Evolutionary conservation across 2,329 filamentous ascomycete genomes (phyloP), one percentile per base, ranked within the genome.

Genomic region (Diaporthe sp.): DNA sequence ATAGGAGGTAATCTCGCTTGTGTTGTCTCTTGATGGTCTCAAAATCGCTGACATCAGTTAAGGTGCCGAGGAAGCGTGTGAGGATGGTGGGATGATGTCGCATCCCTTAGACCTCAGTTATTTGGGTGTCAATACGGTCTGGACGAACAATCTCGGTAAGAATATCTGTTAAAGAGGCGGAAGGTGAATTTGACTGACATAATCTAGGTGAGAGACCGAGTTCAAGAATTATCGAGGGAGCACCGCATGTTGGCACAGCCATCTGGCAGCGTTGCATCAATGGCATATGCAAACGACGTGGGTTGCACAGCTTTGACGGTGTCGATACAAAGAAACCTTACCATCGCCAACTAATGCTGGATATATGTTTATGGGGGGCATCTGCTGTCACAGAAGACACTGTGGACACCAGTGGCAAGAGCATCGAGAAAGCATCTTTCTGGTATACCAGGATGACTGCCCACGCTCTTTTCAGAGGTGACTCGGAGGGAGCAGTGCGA

Each of bases 381-480:
- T 95, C 31, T 95, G 93, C 80, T 89, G 91, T 68, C 94, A 93
- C 91, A 91, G 93, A 31, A 88, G 92, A 83, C 86, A 79, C 88
- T 59, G 85, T 87, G 57, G 83, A 84, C 17, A 65, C 55, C 13
- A 84, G 87, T 58, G 87, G 86, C 31, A 84, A 85, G 12, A 83
- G 82, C 39, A 84, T 86, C 0, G 88, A 88, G 75, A 87, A 87
- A 77, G 87, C 86, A n/a, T 90, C 88, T 1, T 87, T 87, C 2
- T 86, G 86, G 77, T 87, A 94, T 80, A 95, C 95, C 68, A 94
- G 94, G 87, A 92, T 93, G 15, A 93, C 95, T 31, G 94, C 94
- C 0, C 90, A 93, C 77, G 94, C 94, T 2, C 87, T 96, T 1
- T 95, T 96, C 82, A 90, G 92, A 74, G 94, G 93, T 17, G 88